Evolutionary conservation across 176 grass and related monocot species (phyloP).

Genomic region (Aegilops longissima): DNA sequence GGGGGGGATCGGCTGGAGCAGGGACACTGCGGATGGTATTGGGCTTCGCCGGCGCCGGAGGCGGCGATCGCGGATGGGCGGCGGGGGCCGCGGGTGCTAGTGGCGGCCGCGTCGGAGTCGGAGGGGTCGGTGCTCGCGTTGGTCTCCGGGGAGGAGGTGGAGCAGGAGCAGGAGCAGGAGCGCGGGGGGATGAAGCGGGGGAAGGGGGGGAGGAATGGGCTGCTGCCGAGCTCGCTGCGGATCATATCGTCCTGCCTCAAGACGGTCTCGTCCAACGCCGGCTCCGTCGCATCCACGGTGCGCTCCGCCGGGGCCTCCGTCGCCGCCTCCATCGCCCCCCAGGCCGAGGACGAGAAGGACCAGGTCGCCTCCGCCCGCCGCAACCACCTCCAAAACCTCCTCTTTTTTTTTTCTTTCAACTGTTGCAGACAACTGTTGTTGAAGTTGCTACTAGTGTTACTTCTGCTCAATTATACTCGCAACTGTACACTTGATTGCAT

Average conservation of each 20-base stretch:
- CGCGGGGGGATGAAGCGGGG: slow-evolving; percentile 52
- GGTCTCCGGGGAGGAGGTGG: slow-evolving; percentile 6
- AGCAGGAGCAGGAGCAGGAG: background rate
- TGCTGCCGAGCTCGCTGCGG: slow-evolving; percentile 93
- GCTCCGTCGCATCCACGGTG: slow-evolving; percentile 89
- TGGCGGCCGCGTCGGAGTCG: slow-evolving; percentile 2
- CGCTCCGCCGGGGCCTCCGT: slow-evolving; percentile 95
- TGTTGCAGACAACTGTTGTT: background rate
- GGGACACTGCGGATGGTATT: slow-evolving; percentile 73
- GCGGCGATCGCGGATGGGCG: slow-evolving; percentile 68
- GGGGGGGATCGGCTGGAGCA: slow-evolving; percentile 39
- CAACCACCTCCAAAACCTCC: background rate
- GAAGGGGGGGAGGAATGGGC: slow-evolving; percentile 74
- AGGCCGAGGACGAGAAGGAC: slow-evolving; percentile 93
- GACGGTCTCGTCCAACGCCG: slow-evolving; percentile 96
- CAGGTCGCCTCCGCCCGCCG: slow-evolving; percentile 47
- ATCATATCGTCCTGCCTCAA: slow-evolving; percentile 99
- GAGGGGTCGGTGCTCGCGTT: slow-evolving; percentile 30
- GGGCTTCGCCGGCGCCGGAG: slow-evolving; percentile 69
- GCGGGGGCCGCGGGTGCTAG: slow-evolving; percentile 34
- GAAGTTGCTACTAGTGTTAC: slow-evolving; percentile 17
- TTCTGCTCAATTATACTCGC: background rate
- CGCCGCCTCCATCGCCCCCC: slow-evolving; percentile 80
- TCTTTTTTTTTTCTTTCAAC: background rate
- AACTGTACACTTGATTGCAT: slow-evolving; percentile 5